Conservation (phyloP, 2,329 filamentous ascomycete genomes). For the Tolypocladium paradoxum region DNA sequence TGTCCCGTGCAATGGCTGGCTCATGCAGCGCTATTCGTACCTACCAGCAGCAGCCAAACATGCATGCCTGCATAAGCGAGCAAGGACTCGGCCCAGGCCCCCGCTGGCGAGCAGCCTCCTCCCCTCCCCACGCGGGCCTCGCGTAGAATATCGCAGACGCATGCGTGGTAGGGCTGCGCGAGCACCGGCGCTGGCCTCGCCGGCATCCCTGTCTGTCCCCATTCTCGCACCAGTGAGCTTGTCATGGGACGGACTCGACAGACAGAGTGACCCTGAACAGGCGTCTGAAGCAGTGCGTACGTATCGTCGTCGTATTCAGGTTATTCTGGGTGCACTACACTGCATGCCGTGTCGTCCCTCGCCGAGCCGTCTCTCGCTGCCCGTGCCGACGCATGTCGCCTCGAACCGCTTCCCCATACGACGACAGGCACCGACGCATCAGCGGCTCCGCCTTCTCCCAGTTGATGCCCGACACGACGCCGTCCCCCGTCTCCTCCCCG, state of each 20-base stretch:
- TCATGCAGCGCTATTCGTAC: not conserved
- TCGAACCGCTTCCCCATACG: too few species aligned
- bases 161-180: not conserved
- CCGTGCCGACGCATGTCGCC: too few species aligned
- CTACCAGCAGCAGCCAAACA: too few species aligned
- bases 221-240: too few species aligned
- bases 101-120: not conserved
- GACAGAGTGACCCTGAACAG: too few species aligned
- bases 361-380: too few species aligned
- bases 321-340: too few species aligned
- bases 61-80: not conserved
- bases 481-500: slow-evolving; percentile 19
- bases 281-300: too few species aligned
- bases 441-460: slow-evolving; percentile 17
- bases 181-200: not conserved
- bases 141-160: not conserved
- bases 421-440: slow-evolving; percentile 10
- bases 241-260: too few species aligned
- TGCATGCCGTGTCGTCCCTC: too few species aligned
- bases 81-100: not conserved
- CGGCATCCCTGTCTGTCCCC: not conserved
- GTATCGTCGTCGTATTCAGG: too few species aligned
- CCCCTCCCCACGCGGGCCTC: not conserved
- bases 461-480: slow-evolving; percentile 21
- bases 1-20: not conserved